Base-by-base conservation (phyloP, 2,329 filamentous ascomycete genomes). In the Paradendryphiella salina region DNA sequence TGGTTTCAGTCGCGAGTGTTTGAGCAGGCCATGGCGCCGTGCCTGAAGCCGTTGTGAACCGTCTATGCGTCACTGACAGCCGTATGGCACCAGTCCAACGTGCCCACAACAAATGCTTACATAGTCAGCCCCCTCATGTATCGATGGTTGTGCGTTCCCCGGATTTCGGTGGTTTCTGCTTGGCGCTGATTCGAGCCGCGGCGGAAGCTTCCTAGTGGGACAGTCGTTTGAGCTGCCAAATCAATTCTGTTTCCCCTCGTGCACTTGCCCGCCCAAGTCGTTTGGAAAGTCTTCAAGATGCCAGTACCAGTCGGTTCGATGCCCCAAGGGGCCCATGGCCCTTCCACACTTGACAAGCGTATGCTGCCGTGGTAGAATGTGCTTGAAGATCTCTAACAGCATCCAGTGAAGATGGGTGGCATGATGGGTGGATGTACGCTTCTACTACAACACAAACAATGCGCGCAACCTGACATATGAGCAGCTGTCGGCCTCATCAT, bases 371-470 rank as follows among this genome's bases (percentile, higher is more conserved):
- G 31, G 18, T 52, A 68, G 46, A 49, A 45, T 49, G 60, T 71
- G 35, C 34, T 37, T 36, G 42, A 46, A 51, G 45, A 58, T 41
- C 33, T 61, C 70, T 69, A 78, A 73, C 55, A 31, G 33, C 50
- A 40, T 59, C 65, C 73, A 96, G 91, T 92, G 75, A 96, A 96
- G 81, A 96, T 97, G 91, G 94, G 94, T 65, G 91, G 89, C 57
- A 87, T 99, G 87, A 97, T 97, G 91, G 94, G 94, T 65, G 90
- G 91, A 73, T 95, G 93, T 97, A 88, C 68, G 91, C 84, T 44
- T 41, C 18, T 6, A 38, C 13, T n/a, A 28, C 14, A 21, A n/a
- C 35, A 36, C 17, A 29, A 17, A 56, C 47, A 23, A 39, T 35
- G 10, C 17, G 20, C n/a, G 14, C 23, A 44, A 13, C 40, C 63